A percentile compares a stretch with the other conserved stretches of the same genome.
Conservation (phyloP, 345 rosid species). For the Punica granatum region DNA sequence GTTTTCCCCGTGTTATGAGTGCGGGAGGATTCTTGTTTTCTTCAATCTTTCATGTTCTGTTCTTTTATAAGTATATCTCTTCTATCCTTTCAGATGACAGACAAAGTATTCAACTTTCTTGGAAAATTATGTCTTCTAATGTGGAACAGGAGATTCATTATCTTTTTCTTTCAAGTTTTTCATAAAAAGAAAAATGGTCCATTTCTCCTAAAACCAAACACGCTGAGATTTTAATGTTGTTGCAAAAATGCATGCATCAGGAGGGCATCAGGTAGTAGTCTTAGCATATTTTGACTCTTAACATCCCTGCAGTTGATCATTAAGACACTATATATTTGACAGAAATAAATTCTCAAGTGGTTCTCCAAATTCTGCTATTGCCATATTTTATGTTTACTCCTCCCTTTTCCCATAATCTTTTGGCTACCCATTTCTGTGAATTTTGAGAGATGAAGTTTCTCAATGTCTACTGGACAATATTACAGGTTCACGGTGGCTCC, state of each 20-base stretch:
- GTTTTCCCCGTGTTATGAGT: background rate
- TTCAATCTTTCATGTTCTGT: background rate
- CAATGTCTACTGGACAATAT: background rate
- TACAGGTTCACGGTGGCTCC: slow-evolving; percentile 88
- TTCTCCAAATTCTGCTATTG: background rate
- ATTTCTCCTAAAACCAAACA: background rate
- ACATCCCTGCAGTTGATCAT: background rate
- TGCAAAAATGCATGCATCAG: background rate
- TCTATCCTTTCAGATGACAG: background rate
- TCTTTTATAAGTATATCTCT: background rate
- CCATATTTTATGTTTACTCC: background rate
- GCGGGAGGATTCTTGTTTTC: background rate
- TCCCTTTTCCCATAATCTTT: background rate
- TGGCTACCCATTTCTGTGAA: background rate
- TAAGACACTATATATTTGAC: background rate
- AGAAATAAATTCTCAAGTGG: background rate
- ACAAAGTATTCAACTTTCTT: background rate
- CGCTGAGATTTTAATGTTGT: background rate
- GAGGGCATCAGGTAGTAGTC: background rate
- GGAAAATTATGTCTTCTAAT: background rate
- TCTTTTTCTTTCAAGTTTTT: background rate
- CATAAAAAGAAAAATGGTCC: background rate
- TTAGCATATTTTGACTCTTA: background rate
- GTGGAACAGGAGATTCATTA: background rate
- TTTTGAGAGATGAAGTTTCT: background rate